Evolutionary conservation across 108 stramenopile genomes (phyloP), one percentile per base, ranked within the genome.

Genomic region (Skeletonema marinoi): DNA sequence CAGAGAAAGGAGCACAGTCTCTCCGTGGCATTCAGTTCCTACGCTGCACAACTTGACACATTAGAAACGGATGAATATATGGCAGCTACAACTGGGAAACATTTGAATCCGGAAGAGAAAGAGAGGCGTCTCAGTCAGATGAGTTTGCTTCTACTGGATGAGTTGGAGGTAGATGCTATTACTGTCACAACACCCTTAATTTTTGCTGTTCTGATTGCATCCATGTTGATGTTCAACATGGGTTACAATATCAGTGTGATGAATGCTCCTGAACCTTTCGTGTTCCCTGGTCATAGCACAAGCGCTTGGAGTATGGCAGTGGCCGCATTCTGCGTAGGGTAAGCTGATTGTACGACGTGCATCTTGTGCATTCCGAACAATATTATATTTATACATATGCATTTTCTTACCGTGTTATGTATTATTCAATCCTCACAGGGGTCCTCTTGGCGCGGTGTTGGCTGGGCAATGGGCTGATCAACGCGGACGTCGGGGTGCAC

Each of bases 201-300:
- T 29, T 95, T 91, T 76, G 91, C 94, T 33, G 87, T 92, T 30
- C 59, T 92, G 42, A 75, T 82, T 48, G 81, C 82, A 61, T 85
- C 70, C 6, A 50, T 83, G 73, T 74, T 80, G 38, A 74, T 75
- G 78, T 79, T 83, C 38, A 82, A 75, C 51, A 61, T 87, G n/a
- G 95, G 95, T 32, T 91, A 90, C 80, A 92, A 90, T 58, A 90
- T 88, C 7, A 80, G 87, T 32, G 95, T 94, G 31, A 93, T 96
- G 91, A 96, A 96, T 85, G 88, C 95, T 14, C 90, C 92, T 36
- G 89, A 85, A 63, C 84, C 82, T 9, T 89, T 88, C 48, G 92
- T 93, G 19, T 96, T 96, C 63, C 95, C 93, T 51, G 93, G 90
- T 7, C 93, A 94, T 65, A 79, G 85, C 25, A 92, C 92, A 1